A percentile compares a stretch with the other conserved stretches of the same genome.
Conservation (phyloP, 345 rosid species). For the Erodium maritimum region DNA sequence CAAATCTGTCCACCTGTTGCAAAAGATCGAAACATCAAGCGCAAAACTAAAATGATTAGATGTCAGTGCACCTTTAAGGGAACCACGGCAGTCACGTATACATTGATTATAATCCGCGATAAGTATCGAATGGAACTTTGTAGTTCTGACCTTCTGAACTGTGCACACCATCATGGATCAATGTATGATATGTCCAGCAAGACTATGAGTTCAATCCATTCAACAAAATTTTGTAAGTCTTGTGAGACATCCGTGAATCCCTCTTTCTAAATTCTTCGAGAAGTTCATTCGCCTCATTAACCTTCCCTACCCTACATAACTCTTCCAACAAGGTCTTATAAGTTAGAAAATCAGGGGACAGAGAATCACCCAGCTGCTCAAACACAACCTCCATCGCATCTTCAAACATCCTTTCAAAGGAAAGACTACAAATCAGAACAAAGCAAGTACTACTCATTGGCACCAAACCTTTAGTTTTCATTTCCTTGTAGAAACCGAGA, state of each 20-base stretch:
- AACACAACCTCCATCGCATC: conserved; percentile 41
- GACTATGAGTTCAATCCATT: conserved; percentile 17
- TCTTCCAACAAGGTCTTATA: conserved; percentile 71
- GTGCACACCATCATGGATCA: too few relatives aligned
- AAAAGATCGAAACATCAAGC: too few relatives aligned
- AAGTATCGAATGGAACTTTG: too few relatives aligned
- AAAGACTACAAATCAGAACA: conserved; percentile 77
- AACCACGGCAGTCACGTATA: too few relatives aligned
- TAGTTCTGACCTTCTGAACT: too few relatives aligned
- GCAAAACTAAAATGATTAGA: too few relatives aligned
- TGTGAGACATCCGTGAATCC: conserved; percentile 59
- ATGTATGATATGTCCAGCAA: too few relatives aligned
- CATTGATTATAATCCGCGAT: too few relatives aligned
- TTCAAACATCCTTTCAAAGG: conserved; percentile 35
- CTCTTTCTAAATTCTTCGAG: conserved; percentile 63
- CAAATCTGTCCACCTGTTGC: too few relatives aligned
- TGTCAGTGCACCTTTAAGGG: too few relatives aligned
- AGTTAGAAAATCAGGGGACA: conserved; percentile 65
- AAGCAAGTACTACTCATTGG: conserved; percentile 51
- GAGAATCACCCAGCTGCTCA: conserved; percentile 53
- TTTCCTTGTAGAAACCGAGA: conserved; percentile 65
- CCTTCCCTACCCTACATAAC: conserved; percentile 59
- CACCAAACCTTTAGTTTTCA: conserved; percentile 51
- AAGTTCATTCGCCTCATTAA: conserved; percentile 51
- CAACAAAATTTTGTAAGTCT: conserved; percentile 47